Percentiles rank a stretch among this genome's conserved stretches.
These are phyloP conservation scores for Tricholoma sp. DNA, from an alignment of 768 basidiomycete species.

Conservation along the genomic window DNA sequence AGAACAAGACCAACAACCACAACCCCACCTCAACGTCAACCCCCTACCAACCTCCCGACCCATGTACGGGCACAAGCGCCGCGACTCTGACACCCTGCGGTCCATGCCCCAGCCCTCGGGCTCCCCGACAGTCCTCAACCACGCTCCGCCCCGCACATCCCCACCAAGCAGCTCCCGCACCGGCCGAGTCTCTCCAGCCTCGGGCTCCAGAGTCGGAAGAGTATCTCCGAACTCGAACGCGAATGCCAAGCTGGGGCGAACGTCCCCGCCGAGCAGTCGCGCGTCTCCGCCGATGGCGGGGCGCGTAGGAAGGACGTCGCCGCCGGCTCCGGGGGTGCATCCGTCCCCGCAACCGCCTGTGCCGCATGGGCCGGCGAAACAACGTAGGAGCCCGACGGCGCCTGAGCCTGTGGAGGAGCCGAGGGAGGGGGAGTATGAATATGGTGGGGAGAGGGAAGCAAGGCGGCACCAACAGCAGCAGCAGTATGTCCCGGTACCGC, in stretches of 20 bases:
- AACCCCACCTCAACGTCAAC: constrained; percentile 39
- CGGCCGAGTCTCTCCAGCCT: constrained; percentile 12
- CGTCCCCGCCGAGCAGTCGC: constrained; percentile 17
- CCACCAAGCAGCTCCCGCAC: constrained; percentile 9
- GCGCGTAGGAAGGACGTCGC: constrained; percentile 29
- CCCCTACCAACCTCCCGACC: constrained; percentile 21
- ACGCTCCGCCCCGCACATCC: constrained; percentile 5
- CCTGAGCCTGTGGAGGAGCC: constrained; percentile 44
- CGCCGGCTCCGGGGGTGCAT: constrained; percentile 15
- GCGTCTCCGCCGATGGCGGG: neutral
- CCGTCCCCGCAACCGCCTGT: constrained; percentile 6
- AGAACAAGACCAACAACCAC: constrained; percentile 19
- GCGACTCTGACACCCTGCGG: constrained; percentile 75
- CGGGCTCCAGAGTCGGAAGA: neutral
- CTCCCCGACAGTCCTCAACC: constrained; percentile 56
- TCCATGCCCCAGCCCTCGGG: constrained; percentile 33
- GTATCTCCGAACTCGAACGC: constrained; percentile 13
- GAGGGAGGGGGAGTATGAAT: constrained; percentile 29
- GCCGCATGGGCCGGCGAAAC: constrained; percentile 33
- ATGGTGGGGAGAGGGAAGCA: constrained; percentile 25
- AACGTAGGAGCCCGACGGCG: constrained; percentile 66
- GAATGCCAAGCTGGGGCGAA: constrained; percentile 13
- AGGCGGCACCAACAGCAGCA: constrained; percentile 17
- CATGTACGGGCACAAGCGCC: constrained; percentile 51
- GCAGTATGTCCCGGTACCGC: constrained; percentile 25